A percentile compares a stretch with the other conserved stretches of the same genome.
Evolutionary conservation across 257 asterid species (phyloP).

Genomic region (Plantago major): DNA sequence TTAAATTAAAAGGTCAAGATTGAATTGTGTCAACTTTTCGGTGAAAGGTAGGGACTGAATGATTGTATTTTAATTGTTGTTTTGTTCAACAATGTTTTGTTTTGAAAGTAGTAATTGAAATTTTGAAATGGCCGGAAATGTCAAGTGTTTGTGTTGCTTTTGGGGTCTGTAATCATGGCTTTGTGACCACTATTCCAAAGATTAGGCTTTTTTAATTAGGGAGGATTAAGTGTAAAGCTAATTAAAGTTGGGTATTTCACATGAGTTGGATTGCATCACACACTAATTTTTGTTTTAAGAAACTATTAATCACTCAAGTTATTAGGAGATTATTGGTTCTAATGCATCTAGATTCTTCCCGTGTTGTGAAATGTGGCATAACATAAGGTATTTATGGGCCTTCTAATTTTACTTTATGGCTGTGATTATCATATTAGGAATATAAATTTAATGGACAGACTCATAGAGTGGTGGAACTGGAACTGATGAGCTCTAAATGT

Average conservation of each 20-base stretch:
- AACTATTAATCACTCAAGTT: not conserved
- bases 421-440: too few relatives aligned
- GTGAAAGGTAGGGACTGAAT: conserved; percentile 54
- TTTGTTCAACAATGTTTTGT: conserved; percentile 19
- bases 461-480: too few relatives aligned
- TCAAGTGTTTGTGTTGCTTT: conserved; percentile 48
- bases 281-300: conserved; percentile 4
- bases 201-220: conserved; percentile 19
- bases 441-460: too few relatives aligned
- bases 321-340: too few relatives aligned
- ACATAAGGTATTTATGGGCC: too few relatives aligned
- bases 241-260: conserved; percentile 34
- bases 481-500: too few relatives aligned
- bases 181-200: conserved; percentile 32
- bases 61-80: conserved; percentile 19
- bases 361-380: too few relatives aligned
- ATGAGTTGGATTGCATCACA: conserved; percentile 25
- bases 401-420: too few relatives aligned
- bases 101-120: not conserved
- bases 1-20: conserved; percentile 36
- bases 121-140: conserved; percentile 27
- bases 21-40: conserved; percentile 63
- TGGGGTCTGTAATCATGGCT: conserved; percentile 66
- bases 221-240: conserved; percentile 46
- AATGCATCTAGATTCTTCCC: too few relatives aligned